phyloP scores from a whole-genome alignment of 1,284 basidiomycete species.

The Ceraceosorus guamensis region DNA sequence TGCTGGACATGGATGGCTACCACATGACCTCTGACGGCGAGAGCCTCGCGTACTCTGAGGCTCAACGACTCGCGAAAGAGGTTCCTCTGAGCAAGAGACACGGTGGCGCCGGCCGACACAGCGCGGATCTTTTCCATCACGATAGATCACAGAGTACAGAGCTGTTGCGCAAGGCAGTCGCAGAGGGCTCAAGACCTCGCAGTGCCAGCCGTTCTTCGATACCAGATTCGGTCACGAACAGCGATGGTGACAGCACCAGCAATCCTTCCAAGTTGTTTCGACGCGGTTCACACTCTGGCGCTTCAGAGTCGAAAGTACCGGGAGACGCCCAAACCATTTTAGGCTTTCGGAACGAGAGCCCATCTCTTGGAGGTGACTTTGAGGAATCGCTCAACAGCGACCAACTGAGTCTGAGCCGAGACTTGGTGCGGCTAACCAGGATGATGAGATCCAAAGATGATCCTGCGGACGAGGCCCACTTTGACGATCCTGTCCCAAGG shows the following conservation, averaged over 20 bases:
- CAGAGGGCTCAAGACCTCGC: not conserved
- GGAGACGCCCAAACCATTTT: too few relatives aligned
- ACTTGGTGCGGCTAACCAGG: constrained; percentile 4
- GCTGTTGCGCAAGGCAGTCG: not conserved
- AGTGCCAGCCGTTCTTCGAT: not conserved
- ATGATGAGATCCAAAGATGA: not conserved
- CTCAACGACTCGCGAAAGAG: constrained; percentile 42
- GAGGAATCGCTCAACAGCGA: not conserved
- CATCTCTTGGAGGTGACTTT: not conserved
- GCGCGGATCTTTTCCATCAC: constrained; percentile 3
- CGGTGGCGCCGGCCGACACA: constrained; percentile 33
- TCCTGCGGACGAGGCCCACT: too few relatives aligned
- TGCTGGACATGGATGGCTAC: constrained; percentile 48
- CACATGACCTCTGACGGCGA: constrained; percentile 44
- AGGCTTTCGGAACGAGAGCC: too few relatives aligned
- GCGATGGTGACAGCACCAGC: not conserved
- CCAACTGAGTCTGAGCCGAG: constrained; percentile 3
- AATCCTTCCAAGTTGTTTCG: not conserved
- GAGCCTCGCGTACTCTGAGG: constrained; percentile 31
- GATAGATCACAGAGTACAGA: not conserved
- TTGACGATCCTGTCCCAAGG: too few relatives aligned
- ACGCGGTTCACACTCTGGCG: not conserved
- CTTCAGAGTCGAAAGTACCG: not conserved
- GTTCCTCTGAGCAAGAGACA: constrained; percentile 38
- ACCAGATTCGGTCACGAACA: too few relatives aligned